A percentile compares a stretch with the other conserved stretches of the same genome.
These are phyloP conservation scores for Danielia reshetovae DNA, from an alignment of 805 yeast species.

Conservation along the genomic window DNA sequence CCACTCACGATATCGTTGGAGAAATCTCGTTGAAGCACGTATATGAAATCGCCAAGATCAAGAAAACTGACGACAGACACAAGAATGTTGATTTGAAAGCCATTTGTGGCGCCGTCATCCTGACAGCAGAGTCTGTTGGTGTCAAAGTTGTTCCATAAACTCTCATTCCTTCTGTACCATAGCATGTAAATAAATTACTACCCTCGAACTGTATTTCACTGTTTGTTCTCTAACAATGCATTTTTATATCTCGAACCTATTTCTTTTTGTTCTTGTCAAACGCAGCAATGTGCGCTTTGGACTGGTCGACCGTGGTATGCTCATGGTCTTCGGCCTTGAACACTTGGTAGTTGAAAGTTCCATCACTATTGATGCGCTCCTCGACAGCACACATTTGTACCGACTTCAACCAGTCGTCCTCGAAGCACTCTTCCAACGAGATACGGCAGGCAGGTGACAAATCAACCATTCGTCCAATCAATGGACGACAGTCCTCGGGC, in stretches of 20 bases:
- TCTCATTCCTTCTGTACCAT: constrained; percentile 1
- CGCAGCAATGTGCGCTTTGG: constrained; percentile 93
- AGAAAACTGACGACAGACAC: constrained; percentile 81
- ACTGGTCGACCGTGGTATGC: constrained; percentile 87
- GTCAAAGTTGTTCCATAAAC: constrained; percentile 67
- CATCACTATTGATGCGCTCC: constrained; percentile 35
- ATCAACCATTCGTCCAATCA: constrained; percentile 74
- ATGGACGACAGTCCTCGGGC: constrained; percentile 63
- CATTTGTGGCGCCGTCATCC: constrained; percentile 76
- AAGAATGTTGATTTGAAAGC: constrained; percentile 64
- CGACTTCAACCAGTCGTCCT: constrained; percentile 63
- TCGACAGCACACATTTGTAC: constrained; percentile 68
- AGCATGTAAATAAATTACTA: constrained; percentile 10
- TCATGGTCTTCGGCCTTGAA: constrained; percentile 56
- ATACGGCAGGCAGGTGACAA: constrained; percentile 84
- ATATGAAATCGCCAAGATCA: constrained; percentile 92
- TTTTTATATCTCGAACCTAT: no score
- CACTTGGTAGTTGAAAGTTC: constrained; percentile 33
- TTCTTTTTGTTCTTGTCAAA: constrained; percentile 74
- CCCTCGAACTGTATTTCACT: no score
- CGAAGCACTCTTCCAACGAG: constrained; percentile 72
- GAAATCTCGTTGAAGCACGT: constrained; percentile 75
- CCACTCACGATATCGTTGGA: constrained; percentile 64
- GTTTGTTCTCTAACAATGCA: no score
- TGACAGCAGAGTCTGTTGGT: constrained; percentile 89